phyloP scores from a whole-genome alignment of 2,329 filamentous ascomycete species.

The Eutypa lata region DNA sequence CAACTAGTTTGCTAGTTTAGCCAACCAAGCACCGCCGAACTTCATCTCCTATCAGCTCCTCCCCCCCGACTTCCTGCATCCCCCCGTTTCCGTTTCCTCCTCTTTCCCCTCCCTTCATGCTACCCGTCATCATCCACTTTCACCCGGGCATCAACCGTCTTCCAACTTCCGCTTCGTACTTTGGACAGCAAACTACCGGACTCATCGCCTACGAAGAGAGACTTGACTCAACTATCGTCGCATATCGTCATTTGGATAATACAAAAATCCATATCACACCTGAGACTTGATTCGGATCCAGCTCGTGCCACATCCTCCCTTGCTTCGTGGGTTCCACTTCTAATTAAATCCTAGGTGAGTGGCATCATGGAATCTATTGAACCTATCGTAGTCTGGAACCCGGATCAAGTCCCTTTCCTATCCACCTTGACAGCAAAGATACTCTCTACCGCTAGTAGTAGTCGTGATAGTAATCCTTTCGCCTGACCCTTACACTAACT shows the following conservation, averaged over 20 bases:
- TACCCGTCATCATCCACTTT: not conserved
- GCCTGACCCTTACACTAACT: not conserved
- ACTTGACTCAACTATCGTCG: not conserved
- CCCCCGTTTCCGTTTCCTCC: not conserved
- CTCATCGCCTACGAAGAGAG: not conserved
- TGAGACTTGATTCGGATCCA: not conserved
- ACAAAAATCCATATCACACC: not conserved
- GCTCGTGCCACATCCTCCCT: slow-evolving; percentile 26
- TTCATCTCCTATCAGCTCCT: not conserved
- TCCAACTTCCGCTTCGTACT: not conserved
- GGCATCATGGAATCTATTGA: slow-evolving; percentile 13
- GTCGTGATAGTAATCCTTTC: slow-evolving; percentile 5
- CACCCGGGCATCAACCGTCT: not conserved
- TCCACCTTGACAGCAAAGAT: slow-evolving; percentile 9
- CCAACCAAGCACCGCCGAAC: not conserved
- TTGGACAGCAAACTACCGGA: not conserved
- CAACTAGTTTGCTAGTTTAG: not conserved
- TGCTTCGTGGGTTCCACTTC: slow-evolving; percentile 29
- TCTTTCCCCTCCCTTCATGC: not conserved
- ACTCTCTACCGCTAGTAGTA: slow-evolving; percentile 18
- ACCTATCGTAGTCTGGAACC: not conserved
- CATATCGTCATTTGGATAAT: not conserved
- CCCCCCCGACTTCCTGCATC: not conserved
- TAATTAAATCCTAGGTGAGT: slow-evolving; percentile 30
- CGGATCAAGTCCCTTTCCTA: slow-evolving; percentile 1